Base-by-base conservation (phyloP, 345 rosid species). In the Camelina sativa region DNA sequence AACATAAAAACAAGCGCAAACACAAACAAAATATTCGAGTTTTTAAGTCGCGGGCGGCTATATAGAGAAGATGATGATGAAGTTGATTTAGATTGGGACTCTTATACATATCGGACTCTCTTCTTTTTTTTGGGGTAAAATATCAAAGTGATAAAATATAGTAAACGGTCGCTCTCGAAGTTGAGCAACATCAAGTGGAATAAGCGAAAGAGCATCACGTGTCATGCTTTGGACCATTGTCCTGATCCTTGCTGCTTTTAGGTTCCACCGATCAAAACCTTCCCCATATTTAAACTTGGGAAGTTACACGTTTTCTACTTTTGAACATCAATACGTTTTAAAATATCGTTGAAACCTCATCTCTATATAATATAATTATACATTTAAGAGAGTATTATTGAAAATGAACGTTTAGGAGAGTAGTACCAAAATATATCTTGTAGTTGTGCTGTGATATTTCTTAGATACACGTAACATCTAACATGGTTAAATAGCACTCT, bases 221-320 rank as follows among this genome's bases (percentile, higher is more conserved):
- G 73, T 38, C 74, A 28, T 52, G 69, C 69, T 6, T 51, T 60
- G 48, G 63, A 16, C 56, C 62, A 60, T 68, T 75, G 56, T 52
- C 69, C 48, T 32, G 69, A 75, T 75, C 25, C 48, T 75, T 75
- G 74, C 79, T 61, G 40, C 48, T 38, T 75, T 67, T 67, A 67
- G 73, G 54, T 51, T 67, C 37, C 38, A 41, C 74, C 48, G 22
- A 41, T 67, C 59, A 30, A 60, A 52, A 50, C 73, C 55, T 75
- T 28, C 73, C 46, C 44, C 25, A 51, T 59, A 59, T 58, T 28
- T 8, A 23, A 25, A 58, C 67, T 59, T 50, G 46, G 28, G 17
- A 48, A n/a, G 44, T 67, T 50, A 66, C 62, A 74, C 62, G 61
- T 67, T 58, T 38, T 66, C 60, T 58, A 12, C 59, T 37, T 66